phyloP scores from a whole-genome alignment of 331 rosid species.

The Malus hybrid region DNA sequence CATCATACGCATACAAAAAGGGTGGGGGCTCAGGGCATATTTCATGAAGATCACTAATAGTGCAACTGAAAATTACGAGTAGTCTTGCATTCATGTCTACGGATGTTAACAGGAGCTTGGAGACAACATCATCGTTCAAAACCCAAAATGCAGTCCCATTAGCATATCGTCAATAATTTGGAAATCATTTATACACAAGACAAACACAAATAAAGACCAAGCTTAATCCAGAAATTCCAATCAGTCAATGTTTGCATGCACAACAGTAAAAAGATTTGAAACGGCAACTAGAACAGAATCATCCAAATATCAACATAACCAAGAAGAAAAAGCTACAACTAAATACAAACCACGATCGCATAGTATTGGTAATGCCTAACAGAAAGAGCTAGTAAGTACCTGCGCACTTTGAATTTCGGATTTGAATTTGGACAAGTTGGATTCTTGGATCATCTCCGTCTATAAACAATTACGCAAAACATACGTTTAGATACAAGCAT shows the following conservation, averaged over 20 bases:
- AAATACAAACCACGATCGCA: neutral
- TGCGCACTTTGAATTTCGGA: conserved; percentile 91
- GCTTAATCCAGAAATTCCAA: neutral
- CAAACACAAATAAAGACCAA: neutral
- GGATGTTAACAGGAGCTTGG: neutral
- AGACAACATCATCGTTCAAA: neutral
- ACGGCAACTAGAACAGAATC: neutral
- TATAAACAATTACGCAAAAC: conserved; percentile 1
- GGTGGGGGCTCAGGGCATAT: too few relatives aligned
- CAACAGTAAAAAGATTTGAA: neutral
- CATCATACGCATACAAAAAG: too few relatives aligned
- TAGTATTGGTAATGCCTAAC: neutral
- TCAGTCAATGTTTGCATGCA: neutral
- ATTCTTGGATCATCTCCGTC: conserved; percentile 78
- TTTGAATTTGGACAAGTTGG: conserved; percentile 83
- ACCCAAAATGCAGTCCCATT: neutral
- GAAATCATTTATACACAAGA: neutral
- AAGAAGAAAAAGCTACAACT: neutral
- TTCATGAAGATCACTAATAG: neutral
- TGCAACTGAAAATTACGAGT: neutral
- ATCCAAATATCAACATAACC: neutral
- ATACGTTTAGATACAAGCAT: neutral
- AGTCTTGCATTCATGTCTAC: neutral
- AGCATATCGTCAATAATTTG: neutral
- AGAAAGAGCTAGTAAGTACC: conserved; percentile 31